Evolutionary conservation across 371 early-diverging fungal species (phyloP).

Genomic region (Mucor saturninus): DNA sequence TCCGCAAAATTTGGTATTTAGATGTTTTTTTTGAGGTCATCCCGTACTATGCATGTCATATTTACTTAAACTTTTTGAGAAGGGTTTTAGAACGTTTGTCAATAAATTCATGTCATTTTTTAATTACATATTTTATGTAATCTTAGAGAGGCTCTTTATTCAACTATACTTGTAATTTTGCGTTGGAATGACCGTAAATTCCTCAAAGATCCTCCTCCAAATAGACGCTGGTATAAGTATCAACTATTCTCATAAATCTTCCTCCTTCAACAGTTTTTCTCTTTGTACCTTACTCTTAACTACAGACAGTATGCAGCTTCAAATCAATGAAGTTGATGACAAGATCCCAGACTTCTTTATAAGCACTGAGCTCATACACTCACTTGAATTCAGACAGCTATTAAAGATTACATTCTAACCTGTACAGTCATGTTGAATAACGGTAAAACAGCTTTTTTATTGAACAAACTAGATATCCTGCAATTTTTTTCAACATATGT

Average conservation of each 20-base stretch:
- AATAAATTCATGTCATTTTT: too few species aligned
- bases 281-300: background rate
- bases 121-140: too few species aligned
- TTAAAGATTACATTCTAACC: background rate
- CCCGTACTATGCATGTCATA: too few species aligned
- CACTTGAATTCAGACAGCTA: slow-evolving; percentile 3
- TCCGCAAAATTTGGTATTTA: too few species aligned
- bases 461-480: slow-evolving; percentile 1
- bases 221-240: slow-evolving; percentile 8
- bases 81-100: too few species aligned
- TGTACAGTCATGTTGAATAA: slow-evolving; percentile 2
- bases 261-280: slow-evolving; percentile 10
- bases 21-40: too few species aligned
- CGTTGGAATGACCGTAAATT: slow-evolving; percentile 8
- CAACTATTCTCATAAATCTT: slow-evolving; percentile 5
- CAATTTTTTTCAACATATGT: background rate
- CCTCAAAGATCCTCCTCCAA: slow-evolving; percentile 14
- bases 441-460: slow-evolving; percentile 3
- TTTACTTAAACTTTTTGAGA: too few species aligned
- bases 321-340: background rate
- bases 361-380: background rate
- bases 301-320: slow-evolving; percentile 1
- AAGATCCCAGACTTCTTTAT: background rate
- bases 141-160: slow-evolving; percentile 13
- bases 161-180: slow-evolving; percentile 7